phyloP scores from a whole-genome alignment of 768 basidiomycete genomes.

The Vishniacozyma victoriae region DNA sequence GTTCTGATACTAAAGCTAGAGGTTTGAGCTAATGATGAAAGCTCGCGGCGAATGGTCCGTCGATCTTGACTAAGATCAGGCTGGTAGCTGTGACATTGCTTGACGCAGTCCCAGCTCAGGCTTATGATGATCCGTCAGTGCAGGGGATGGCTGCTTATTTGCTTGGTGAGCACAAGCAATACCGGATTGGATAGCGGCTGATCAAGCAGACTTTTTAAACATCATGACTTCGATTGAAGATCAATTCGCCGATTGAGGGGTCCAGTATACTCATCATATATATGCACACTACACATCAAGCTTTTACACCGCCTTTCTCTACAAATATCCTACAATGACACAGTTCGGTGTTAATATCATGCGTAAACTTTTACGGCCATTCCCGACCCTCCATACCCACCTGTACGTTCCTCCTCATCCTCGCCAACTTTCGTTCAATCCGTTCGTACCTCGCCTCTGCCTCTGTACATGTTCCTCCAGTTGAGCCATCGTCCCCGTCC shows the following conservation, averaged over 20 bases:
- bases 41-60: constrained; percentile 31
- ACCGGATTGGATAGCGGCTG: not conserved
- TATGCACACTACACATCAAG: too few relatives aligned
- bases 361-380: too few relatives aligned
- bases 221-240: constrained; percentile 32
- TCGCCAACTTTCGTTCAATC: too few relatives aligned
- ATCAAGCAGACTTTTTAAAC: constrained; percentile 19
- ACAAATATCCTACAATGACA: too few relatives aligned
- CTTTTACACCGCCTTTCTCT: too few relatives aligned
- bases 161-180: constrained; percentile 8
- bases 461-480: too few relatives aligned
- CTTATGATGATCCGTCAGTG: constrained; percentile 17
- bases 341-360: too few relatives aligned
- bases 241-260: constrained; percentile 21
- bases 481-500: too few relatives aligned
- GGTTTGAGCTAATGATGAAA: not conserved
- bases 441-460: too few relatives aligned
- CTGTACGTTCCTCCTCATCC: too few relatives aligned
- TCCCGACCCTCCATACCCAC: too few relatives aligned
- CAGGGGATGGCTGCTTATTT: constrained; percentile 29
- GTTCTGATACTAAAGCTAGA: not conserved
- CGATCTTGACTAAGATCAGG: constrained; percentile 26
- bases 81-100: constrained; percentile 27
- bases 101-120: constrained; percentile 23
- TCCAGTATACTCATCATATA: too few relatives aligned